Base-by-base conservation (phyloP, 163 green algal genomes). In the Scenedesmus sp. region DNA sequence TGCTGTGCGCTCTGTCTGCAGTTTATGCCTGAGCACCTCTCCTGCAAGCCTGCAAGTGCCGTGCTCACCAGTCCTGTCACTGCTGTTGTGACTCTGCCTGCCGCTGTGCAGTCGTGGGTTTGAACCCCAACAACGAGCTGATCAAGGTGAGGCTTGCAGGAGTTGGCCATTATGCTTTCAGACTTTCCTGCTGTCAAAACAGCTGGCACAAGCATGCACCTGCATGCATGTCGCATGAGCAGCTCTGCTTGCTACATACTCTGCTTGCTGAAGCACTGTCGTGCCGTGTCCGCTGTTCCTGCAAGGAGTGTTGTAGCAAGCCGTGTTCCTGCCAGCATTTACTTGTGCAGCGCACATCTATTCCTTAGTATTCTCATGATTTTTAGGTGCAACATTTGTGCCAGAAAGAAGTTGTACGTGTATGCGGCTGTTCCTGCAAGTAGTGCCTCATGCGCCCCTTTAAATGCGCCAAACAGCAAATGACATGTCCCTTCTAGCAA, bases 71-170 rank as follows among this genome's bases (percentile, higher is more conserved):
- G 52, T 56, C 10, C 10, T 59, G 81, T 86, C 46, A 4, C 81
- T 86, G 81, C 34, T 52, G n/a, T 8, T 85, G 79, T 46, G 34
- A 46, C 34, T 46, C 34, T 46, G 34, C 34, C 26, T 62, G 79
- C 46, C 52, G n/a, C 77, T 85, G n/a, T 86, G 54, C 81, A 86
- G 88, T 87, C 55, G 88, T 88, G 13, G 88, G 88, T 5, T 13
- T 92, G 15, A 34, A 67, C 62, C 77, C 77, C 2, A 70, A n/a
- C 56, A 92, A 92, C 60, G 23, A n/a, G 20, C 12, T 91, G 15
- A 62, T 85, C 18, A 60, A 81, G 70, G 73, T 85, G 57, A 67
- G 67, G 34, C 3, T 79, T 52, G 70, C 34, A 15, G 46, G 20
- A 13, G 70, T 23, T 15, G 13, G 70, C 3, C 2, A 15, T 5